These are phyloP conservation scores for Penicillium ochrochloron DNA, from an alignment of 495 filamentous ascomycete species.

Conservation along the genomic window DNA sequence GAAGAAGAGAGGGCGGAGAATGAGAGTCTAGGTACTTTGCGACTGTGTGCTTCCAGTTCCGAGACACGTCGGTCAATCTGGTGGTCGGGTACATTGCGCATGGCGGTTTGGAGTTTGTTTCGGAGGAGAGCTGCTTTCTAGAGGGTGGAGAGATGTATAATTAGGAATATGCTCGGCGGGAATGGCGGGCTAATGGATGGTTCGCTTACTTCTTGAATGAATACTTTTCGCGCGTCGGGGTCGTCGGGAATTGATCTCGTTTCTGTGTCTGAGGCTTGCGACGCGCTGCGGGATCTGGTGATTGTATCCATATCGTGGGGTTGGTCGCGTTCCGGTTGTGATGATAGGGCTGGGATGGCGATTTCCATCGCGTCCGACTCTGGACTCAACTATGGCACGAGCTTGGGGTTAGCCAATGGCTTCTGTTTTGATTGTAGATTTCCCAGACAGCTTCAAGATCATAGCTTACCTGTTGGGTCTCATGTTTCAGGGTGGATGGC, in stretches of 20 bases:
- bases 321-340: conserved; percentile 29
- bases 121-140: conserved; percentile 53
- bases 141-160: background rate
- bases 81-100: conserved; percentile 47
- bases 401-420: conserved; percentile 20
- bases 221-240: conserved; percentile 45
- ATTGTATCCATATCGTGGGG: conserved; percentile 21
- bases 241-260: conserved; percentile 38
- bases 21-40: conserved; percentile 44
- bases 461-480: conserved; percentile 32
- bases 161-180: conserved; percentile 7
- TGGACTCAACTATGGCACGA: conserved; percentile 19
- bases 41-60: conserved; percentile 50
- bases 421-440: background rate
- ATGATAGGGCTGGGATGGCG: conserved; percentile 20
- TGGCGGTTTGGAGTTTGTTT: conserved; percentile 48
- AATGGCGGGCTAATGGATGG: background rate
- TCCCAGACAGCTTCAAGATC: background rate
- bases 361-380: conserved; percentile 30
- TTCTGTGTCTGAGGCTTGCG: conserved; percentile 13
- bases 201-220: conserved; percentile 49
- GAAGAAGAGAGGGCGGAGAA: conserved; percentile 27
- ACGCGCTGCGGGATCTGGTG: conserved; percentile 16
- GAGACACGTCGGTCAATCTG: conserved; percentile 52
- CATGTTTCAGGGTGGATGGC: conserved; percentile 21